Base-by-base conservation (phyloP, 2,329 filamentous ascomycete species). In the Colletotrichum chrysophilum region DNA sequence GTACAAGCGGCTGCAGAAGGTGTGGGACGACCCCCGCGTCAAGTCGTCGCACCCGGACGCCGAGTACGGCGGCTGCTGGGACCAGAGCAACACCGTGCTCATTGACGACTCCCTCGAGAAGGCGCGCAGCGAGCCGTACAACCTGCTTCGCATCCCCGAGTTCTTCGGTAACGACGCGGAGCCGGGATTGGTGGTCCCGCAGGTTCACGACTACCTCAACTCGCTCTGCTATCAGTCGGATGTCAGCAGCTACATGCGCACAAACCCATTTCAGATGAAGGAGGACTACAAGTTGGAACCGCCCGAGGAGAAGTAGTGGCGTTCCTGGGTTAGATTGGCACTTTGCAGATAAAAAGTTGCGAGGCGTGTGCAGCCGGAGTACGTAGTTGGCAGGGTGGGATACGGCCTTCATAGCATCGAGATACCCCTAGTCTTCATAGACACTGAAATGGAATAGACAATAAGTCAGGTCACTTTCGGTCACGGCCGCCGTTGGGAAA, bases 101-200 rank as follows among this genome's bases (percentile, higher is more conserved):
- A 92, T 98, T 52, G 97, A 99, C 79, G 97, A 98, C 85, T 95
- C 93, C 34, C 80, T 85, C 2, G 89, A 96, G 80, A 99, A 98
- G 87, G 96, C 93, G 1, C 89, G 91, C 30, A 93, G 90, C 71
- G 95, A 99, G 83, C 97, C 97, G 1, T 91, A 91, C 85, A 98
- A 98, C 80, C 89, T 97, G 26, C 85, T 98, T 12, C 88, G 93
- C 78, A 89, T 98, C 26, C 94, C 96, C 1, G 95, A 97, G 84
- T 98, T 97, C 81, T 83, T 84, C 4, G 91, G 89, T 14, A 75
- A 87, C 43, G 58, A 75, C 3, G 76, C 80, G 8, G 89, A 91
- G 80, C 60, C 78, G 1, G 81, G 81, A 3, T 78, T 85, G 56
- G 86, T 93, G 10, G 81, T 93, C 66, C 89, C 89, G 0, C 88